Evolutionary conservation across 257 asterid species (phyloP), one percentile per base, ranked within the genome.

Genomic region (Solanum chmielewskii): DNA sequence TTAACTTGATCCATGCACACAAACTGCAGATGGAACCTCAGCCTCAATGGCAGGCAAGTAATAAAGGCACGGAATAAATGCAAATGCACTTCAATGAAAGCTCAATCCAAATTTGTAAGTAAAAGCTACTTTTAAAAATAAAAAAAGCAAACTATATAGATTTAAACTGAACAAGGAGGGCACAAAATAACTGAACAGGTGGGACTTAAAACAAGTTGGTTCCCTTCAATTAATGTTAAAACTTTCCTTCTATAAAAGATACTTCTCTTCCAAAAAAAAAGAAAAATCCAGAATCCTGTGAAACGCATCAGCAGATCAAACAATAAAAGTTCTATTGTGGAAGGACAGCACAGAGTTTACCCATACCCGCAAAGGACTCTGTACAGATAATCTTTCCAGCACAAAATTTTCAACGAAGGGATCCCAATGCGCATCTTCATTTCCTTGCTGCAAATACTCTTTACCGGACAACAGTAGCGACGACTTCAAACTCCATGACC

Each of bases 351-450:
- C 60, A 83, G 90, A 81, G 77, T 89, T 92, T 93, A 95, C 99
- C 91, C 98, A 95, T 93, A 95, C 99, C 91, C 98, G 96, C 89
- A 97, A 95, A 77, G 99, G 98, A 88, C 98, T 97, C 94, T 97
- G 98, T 88, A 92, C 93, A 83, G 99, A 94, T 90, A 97, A 90
- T 83, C 98, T 94, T 91, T 97, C 99, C 88, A 97, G 93, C 86
- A 94, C 99, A 92, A 95, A 95, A 89, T 97, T 97, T 88, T 95
- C 99, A 91, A 97, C 99, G 90, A 97, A 97, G 29, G 98, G 97
- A 91, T 95, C 99, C 88, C 90, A 92, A 78, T 91, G 93, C 83
- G 90, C 89, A 91, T 91, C 93, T 89, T 90, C 95, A 80, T 87
- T 89, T 49, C 86, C 93, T 81, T 44, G 71, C 56, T 91, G 94